phyloP scores from a whole-genome alignment of 768 basidiomycete genomes.

The Phlebiopsis gigantea region DNA sequence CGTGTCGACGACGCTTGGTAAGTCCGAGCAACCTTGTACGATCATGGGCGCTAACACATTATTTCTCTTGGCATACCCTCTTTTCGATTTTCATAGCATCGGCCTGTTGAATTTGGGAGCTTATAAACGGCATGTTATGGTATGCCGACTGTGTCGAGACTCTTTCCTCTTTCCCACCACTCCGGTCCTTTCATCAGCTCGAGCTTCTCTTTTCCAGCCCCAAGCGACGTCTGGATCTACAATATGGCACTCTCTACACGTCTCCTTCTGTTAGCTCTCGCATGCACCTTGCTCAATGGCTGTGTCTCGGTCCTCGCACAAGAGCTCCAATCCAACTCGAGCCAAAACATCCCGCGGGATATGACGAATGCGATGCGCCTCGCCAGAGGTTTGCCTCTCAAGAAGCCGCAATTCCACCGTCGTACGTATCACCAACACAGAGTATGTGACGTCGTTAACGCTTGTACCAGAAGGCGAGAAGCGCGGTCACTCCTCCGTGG shows the following conservation, averaged over 20 bases:
- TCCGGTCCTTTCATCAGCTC: too few species aligned
- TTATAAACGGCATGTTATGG: neutral
- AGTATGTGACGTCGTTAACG: too few species aligned
- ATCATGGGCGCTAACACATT: too few species aligned
- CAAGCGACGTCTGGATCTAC: too few species aligned
- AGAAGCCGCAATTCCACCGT: neutral
- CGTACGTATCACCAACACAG: neutral
- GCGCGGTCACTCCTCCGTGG: neutral
- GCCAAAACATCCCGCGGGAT: neutral
- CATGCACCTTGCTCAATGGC: neutral
- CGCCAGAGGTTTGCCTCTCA: neutral
- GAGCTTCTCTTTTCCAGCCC: too few species aligned
- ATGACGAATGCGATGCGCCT: constrained; percentile 1
- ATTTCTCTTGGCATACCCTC: neutral
- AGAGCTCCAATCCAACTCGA: neutral
- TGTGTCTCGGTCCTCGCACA: neutral
- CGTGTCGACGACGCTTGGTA: too few species aligned
- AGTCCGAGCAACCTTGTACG: too few species aligned
- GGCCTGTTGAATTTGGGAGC: neutral
- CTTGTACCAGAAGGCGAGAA: neutral
- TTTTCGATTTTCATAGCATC: neutral
- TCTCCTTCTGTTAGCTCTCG: neutral
- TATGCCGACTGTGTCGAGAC: too few species aligned
- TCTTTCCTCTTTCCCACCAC: too few species aligned
- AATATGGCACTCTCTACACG: neutral